phyloP scores from a whole-genome alignment of 2,329 filamentous ascomycete species.

The Verticillium nubilum region DNA sequence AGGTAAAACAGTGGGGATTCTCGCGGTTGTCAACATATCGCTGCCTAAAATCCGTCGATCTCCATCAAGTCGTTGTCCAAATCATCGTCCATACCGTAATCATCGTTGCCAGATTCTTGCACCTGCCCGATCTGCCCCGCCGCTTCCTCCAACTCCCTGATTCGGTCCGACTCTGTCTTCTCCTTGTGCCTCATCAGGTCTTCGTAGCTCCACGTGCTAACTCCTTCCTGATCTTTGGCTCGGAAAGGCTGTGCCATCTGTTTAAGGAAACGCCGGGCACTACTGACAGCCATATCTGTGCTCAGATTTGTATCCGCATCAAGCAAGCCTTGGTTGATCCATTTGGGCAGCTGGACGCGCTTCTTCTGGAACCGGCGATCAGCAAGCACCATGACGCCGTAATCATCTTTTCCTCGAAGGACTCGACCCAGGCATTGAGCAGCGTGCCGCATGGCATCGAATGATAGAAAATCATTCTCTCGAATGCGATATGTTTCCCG shows the following conservation, averaged over 20 bases:
- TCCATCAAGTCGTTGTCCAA: slow-evolving; percentile 53
- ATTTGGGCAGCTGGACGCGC: slow-evolving; percentile 83
- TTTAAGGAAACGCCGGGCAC: slow-evolving; percentile 81
- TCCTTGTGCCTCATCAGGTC: slow-evolving; percentile 76
- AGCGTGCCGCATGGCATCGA: slow-evolving; percentile 98
- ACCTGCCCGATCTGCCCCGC: slow-evolving; percentile 19
- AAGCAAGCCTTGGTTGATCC: slow-evolving; percentile 85
- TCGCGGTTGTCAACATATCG: no score
- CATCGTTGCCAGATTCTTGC: slow-evolving; percentile 25
- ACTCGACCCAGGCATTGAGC: slow-evolving; percentile 95
- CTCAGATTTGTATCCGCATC: slow-evolving; percentile 86
- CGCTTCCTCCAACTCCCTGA: slow-evolving; percentile 52
- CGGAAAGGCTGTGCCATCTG: slow-evolving; percentile 91
- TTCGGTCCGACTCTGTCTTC: slow-evolving; percentile 64
- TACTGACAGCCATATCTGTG: slow-evolving; percentile 90
- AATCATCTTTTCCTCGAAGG: slow-evolving; percentile 93
- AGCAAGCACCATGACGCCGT: slow-evolving; percentile 98
- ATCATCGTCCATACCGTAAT: slow-evolving; percentile 46
- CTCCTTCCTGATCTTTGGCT: slow-evolving; percentile 78
- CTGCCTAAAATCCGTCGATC: slow-evolving; percentile 24
- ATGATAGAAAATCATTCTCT: slow-evolving; percentile 96
- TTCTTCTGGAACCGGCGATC: slow-evolving; percentile 94
- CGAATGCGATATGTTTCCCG: slow-evolving; percentile 94
- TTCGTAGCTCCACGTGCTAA: slow-evolving; percentile 82
- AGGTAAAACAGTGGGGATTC: no score